phyloP scores from a whole-genome alignment of 768 basidiomycete species.

The Collybiopsis confluens region DNA sequence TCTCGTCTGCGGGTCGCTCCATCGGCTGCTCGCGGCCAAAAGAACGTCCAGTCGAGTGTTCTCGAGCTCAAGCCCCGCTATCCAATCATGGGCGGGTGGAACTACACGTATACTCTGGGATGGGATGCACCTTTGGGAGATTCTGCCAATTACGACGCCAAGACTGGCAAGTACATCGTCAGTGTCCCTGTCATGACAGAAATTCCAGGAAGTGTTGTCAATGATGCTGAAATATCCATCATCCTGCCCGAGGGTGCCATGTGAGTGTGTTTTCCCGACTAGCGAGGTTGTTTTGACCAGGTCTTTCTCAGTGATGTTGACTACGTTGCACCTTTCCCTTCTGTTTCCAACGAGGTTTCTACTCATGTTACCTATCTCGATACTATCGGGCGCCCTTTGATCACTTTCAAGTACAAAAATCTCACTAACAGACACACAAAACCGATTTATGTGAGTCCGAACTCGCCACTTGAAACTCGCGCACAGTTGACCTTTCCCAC shows the following conservation, averaged over 20 bases:
- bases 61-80: slow-evolving; percentile 88
- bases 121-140: slow-evolving; percentile 88
- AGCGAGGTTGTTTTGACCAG: neutral
- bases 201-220: slow-evolving; percentile 74
- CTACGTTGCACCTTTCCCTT: slow-evolving; percentile 73
- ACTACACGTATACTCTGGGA: slow-evolving; percentile 91
- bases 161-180: slow-evolving; percentile 63
- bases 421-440: slow-evolving; percentile 78
- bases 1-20: slow-evolving; percentile 75
- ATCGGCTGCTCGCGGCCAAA: slow-evolving; percentile 41
- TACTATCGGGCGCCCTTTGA: slow-evolving; percentile 78
- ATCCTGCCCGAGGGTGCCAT: slow-evolving; percentile 93
- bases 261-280: slow-evolving; percentile 44
- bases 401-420: slow-evolving; percentile 69
- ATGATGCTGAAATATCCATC: slow-evolving; percentile 74
- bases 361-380: slow-evolving; percentile 88
- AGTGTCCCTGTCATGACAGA: slow-evolving; percentile 84
- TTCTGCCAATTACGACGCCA: slow-evolving; percentile 59
- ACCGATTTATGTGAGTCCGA: slow-evolving; percentile 70
- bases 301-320: slow-evolving; percentile 61
- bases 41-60: slow-evolving; percentile 57
- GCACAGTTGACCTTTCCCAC: no score
- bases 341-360: slow-evolving; percentile 53
- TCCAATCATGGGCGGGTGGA: slow-evolving; percentile 95
- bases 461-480: slow-evolving; percentile 2